Base-by-base conservation (phyloP, 1,284 basidiomycete genomes). In the Waitea zeae region DNA sequence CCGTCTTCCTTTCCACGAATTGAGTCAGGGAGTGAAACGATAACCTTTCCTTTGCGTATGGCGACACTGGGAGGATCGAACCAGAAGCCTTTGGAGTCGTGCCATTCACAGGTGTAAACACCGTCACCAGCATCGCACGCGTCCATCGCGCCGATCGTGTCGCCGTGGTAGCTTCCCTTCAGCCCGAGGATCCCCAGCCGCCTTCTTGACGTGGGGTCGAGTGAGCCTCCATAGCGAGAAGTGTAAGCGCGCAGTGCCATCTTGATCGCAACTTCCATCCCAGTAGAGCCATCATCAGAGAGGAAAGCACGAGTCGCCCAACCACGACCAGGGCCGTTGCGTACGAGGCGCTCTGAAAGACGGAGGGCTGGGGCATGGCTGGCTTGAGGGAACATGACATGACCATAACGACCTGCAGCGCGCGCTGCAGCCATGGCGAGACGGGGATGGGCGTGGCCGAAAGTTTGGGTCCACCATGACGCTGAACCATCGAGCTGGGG, bases 141-240 rank as follows among this genome's bases (percentile, higher is more conserved):
- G 45, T 97, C 88, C 93, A 98, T 97, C 1, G 81, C 80, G 1
- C 93, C 93, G 44, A 97, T 95, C 13, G 93, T 97, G 53, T 98
- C 93, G 4, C 93, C 93, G 48, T 98, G 93, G 56, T 98, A 98
- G 47, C 88, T 89, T 2, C 93, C 93, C 43, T 78, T 81, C 29
- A 97, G 50, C 0, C 93, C 93, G 2, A 98, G 53, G 1, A 98
- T 69, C 12, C 86, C 84, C 12, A 93, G 59, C 22, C 70, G 59
- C 41, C 69, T 72, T 42, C 60, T 61, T n/a, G 61, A 59, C 11
- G 36, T 27, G 5, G 49, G 31, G 12, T 30, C 33, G 12, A 37
- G 15, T n/a, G n/a, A n/a, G n/a, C n/a, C n/a, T 20, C 54, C 46
- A 18, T 70, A 56, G 12, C 72, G 59, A 24, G 61, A 50, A 3